These are phyloP conservation scores for Termitomyces titanicus DNA, from an alignment of 768 basidiomycete species.

Conservation along the genomic window DNA sequence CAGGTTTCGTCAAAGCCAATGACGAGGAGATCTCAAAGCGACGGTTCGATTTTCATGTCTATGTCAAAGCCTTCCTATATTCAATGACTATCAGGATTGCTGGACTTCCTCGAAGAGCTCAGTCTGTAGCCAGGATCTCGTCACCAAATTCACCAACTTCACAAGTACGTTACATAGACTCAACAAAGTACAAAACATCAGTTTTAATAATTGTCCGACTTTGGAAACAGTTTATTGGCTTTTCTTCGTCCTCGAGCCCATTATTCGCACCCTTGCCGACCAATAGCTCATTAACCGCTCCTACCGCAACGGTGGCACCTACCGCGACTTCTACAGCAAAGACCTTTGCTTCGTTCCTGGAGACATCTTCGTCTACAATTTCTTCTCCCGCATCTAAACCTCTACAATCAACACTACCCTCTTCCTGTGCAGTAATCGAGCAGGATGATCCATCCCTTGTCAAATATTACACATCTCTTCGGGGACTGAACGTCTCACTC, in stretches of 20 bases:
- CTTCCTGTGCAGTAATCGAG: conserved; percentile 11
- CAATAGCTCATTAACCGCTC: conserved; percentile 11
- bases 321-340: conserved; percentile 46
- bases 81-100: conserved; percentile 11
- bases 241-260: conserved; percentile 1
- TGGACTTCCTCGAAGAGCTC: conserved; percentile 14
- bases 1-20: conserved; percentile 32
- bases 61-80: conserved; percentile 31
- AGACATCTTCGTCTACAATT: conserved; percentile 4
- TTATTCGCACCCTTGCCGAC: not conserved
- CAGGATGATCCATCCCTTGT: conserved; percentile 33
- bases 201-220: not conserved
- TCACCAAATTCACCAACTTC: conserved; percentile 2
- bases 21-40: conserved; percentile 7
- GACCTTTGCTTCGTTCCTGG: conserved; percentile 47
- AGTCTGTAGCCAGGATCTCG: not conserved
- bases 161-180: conserved; percentile 9
- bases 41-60: not conserved
- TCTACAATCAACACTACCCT: conserved; percentile 3
- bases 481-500: conserved; percentile 70
- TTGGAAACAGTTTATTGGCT: not conserved
- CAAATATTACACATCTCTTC: conserved; percentile 66
- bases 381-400: conserved; percentile 2
- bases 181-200: conserved; percentile 12
- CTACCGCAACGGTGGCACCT: conserved; percentile 23